phyloP scores from a whole-genome alignment of 2,329 filamentous ascomycete species.

The Exserohilum rostratum region DNA sequence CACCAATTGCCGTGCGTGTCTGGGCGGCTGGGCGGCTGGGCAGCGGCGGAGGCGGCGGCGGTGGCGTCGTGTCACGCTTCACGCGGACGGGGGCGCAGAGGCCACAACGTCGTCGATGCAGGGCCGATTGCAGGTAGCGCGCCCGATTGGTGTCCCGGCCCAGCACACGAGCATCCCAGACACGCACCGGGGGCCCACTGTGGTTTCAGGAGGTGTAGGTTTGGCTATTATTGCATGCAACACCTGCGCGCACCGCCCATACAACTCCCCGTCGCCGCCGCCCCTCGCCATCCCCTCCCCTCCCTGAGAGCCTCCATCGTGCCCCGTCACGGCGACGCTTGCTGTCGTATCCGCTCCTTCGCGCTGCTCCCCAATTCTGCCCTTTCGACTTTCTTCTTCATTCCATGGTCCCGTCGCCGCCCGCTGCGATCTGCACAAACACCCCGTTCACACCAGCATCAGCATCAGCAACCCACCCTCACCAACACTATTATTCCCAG shows the following conservation, averaged over 20 bases:
- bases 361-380: slow-evolving; percentile 26
- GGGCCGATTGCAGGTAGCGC: slow-evolving; percentile 21
- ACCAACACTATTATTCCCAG: neutral
- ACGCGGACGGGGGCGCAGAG: slow-evolving; percentile 3
- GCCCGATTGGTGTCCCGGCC: slow-evolving; percentile 24
- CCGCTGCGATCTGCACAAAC: slow-evolving; percentile 6
- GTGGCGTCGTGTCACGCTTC: slow-evolving; percentile 14
- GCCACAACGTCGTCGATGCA: slow-evolving; percentile 30
- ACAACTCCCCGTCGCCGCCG: slow-evolving; percentile 7
- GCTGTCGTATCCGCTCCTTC: slow-evolving; percentile 42
- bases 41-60: neutral
- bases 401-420: slow-evolving; percentile 4
- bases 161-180: slow-evolving; percentile 22
- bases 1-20: slow-evolving; percentile 9
- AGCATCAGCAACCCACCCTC: no score
- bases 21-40: no score
- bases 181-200: no score
- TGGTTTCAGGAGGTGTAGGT: slow-evolving; percentile 32
- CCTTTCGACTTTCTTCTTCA: neutral
- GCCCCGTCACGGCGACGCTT: slow-evolving; percentile 10
- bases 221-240: slow-evolving; percentile 22
- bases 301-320: slow-evolving; percentile 3
- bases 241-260: slow-evolving; percentile 1
- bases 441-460: no score
- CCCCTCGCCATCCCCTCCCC: neutral